phyloP scores from a whole-genome alignment of 148 eudicot species.

The Rhododendron ferrugineum region DNA sequence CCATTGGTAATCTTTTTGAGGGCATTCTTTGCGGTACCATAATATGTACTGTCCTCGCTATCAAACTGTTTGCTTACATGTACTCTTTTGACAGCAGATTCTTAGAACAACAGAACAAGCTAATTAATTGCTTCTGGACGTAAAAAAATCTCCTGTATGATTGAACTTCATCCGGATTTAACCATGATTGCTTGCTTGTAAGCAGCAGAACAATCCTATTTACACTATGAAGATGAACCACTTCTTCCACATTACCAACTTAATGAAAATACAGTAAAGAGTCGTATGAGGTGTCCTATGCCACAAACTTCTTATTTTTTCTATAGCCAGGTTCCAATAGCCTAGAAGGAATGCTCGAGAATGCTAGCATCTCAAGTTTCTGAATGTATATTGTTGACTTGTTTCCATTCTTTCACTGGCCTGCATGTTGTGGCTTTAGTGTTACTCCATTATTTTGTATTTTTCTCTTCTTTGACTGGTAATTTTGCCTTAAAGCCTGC shows the following conservation, averaged over 20 bases:
- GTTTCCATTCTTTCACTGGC: not conserved
- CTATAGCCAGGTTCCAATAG: not conserved
- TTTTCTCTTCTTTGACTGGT: not conserved
- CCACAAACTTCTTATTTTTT: not conserved
- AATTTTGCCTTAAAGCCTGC: not conserved
- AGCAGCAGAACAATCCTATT: not conserved
- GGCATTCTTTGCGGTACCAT: not conserved
- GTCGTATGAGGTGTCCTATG: not conserved
- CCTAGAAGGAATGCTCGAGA: not conserved
- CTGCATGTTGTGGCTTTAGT: not conserved
- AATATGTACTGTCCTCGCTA: not conserved
- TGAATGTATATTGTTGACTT: not conserved
- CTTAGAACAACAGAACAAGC: not conserved
- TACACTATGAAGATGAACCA: not conserved
- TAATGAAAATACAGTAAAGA: not conserved
- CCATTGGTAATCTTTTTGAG: not conserved
- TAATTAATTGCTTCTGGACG: not conserved
- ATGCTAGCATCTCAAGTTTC: not conserved
- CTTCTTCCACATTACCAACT: not conserved
- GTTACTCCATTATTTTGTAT: not conserved
- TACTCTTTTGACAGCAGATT: not conserved
- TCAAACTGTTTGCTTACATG: not conserved
- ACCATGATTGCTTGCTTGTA: not conserved
- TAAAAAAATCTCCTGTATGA: not conserved
- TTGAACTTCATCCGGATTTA: not conserved